Conservation (phyloP, 805 yeast genomes). For the Hemisphaericaspora nanyangensis region DNA sequence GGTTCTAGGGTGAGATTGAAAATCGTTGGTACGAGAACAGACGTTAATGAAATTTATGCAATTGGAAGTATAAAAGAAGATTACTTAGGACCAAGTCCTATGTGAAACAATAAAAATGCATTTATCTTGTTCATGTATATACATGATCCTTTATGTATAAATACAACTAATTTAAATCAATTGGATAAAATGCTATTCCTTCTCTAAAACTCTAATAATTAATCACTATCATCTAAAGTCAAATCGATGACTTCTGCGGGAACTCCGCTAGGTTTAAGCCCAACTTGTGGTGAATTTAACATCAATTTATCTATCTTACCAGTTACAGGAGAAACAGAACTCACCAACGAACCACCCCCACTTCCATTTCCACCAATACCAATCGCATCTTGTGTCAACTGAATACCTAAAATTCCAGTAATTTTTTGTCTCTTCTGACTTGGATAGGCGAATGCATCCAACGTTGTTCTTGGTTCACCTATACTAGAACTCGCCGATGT, state of each 20-base stretch:
- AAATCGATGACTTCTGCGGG: conserved; percentile 1
- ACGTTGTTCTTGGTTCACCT: neutral
- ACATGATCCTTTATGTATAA: no score
- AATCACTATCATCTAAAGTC: conserved; percentile 3
- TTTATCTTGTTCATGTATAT: neutral
- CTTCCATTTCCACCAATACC: no score
- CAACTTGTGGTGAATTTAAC: neutral
- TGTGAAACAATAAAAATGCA: conserved; percentile 15
- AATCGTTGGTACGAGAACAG: conserved; percentile 95
- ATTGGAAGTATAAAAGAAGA: conserved; percentile 98
- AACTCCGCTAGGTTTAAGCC: neutral
- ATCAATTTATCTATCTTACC: neutral
- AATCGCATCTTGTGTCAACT: conserved; percentile 6
- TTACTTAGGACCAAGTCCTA: conserved; percentile 78
- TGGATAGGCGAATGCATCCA: neutral
- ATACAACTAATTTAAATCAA: no score
- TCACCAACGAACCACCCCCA: no score
- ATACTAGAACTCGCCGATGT: neutral
- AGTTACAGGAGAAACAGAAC: neutral
- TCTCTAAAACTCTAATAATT: no score
- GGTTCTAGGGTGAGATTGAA: conserved; percentile 92
- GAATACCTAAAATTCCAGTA: conserved; percentile 11
- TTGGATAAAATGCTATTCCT: no score
- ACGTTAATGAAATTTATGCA: conserved; percentile 95
- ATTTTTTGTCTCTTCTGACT: conserved; percentile 8